Conservation (phyloP, 768 basidiomycete species). For the Boletus fagicola region DNA sequence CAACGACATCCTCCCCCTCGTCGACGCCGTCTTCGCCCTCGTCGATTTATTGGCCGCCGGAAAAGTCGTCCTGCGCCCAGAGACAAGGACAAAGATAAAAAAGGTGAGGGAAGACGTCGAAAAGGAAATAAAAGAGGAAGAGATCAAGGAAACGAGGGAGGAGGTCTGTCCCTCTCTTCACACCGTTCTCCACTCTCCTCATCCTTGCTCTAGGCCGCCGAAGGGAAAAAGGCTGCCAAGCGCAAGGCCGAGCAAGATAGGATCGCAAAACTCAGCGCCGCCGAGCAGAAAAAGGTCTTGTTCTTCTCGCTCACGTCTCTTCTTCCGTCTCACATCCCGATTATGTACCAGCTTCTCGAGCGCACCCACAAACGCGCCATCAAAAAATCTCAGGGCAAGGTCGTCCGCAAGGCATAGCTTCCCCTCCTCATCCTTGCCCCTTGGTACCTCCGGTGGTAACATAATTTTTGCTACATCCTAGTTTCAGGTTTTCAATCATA, state of each 20-base stretch:
- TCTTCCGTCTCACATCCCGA: neutral
- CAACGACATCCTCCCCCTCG: constrained; percentile 50
- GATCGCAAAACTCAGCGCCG: constrained; percentile 67
- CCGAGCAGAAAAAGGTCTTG: constrained; percentile 78
- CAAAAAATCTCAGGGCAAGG: constrained; percentile 69
- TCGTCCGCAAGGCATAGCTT: constrained; percentile 34
- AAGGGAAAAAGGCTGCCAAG: constrained; percentile 71
- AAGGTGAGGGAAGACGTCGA: constrained; percentile 72
- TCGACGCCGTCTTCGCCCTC: constrained; percentile 70
- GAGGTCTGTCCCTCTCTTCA: constrained; percentile 43
- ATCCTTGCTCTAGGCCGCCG: constrained; percentile 42
- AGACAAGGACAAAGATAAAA: constrained; percentile 76
- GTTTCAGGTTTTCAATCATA: constrained; percentile 11
- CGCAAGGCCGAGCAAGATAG: constrained; percentile 72
- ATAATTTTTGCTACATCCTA: constrained; percentile 2
- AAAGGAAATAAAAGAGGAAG: constrained; percentile 65
- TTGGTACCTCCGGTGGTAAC: neutral
- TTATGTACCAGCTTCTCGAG: constrained; percentile 52
- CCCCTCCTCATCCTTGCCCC: neutral
- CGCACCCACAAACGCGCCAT: constrained; percentile 73
- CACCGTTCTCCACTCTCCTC: neutral
- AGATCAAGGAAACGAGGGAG: constrained; percentile 64
- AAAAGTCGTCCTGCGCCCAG: constrained; percentile 66
- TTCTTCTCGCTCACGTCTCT: neutral
- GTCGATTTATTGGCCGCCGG: constrained; percentile 58